Evolutionary conservation across 345 rosid genomes (phyloP), one percentile per base, ranked within the genome.

Genomic region (Hibiscus mutabilis): DNA sequence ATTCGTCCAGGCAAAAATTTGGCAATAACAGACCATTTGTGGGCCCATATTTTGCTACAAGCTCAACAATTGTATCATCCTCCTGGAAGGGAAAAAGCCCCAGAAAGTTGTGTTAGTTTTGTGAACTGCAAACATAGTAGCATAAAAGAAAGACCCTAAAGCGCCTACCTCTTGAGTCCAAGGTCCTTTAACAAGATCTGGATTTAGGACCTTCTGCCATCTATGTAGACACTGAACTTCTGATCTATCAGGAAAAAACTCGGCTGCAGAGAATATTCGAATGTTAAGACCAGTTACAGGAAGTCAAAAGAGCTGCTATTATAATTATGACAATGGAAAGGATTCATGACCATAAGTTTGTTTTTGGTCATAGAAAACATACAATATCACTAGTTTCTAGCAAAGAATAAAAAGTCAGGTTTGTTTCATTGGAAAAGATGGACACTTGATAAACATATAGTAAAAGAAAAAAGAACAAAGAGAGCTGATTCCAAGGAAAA

Each of bases 161-260:
- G 62, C 16, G 61, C 73, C 66, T 78, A 92, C 99, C 93, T 92
- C 89, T 81, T 82, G 96, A 71, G 93, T 88, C 99, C 99, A 96
- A 52, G 98, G 97, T 82, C 99, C 99, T 80, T 96, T 96, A 55
- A 92, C 80, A 85, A 96, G 97, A 1, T 96, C 94, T 0, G 99
- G 99, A 78, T 92, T 88, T 12, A 96, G 85, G 84, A 96, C 99
- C 79, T 96, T 96, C 82, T 96, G 99, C 99, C 99, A 96, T 66
- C 99, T 83, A 77, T 96, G 99, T 78, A 96, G 77, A 81, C 98
- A 96, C 74, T 96, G 99, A 63, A 96, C 99, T 80, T 92, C 99
- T 47, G 97, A 90, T 85, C 99, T 87, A 76, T 82, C 87, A 59
- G 89, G 87, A 79, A 89, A 91, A 78, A 60, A 85, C 46, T 91